Evolutionary conservation across 2,329 filamentous ascomycete species (phyloP).

Genomic region (Aspergillus aculeatus): DNA sequence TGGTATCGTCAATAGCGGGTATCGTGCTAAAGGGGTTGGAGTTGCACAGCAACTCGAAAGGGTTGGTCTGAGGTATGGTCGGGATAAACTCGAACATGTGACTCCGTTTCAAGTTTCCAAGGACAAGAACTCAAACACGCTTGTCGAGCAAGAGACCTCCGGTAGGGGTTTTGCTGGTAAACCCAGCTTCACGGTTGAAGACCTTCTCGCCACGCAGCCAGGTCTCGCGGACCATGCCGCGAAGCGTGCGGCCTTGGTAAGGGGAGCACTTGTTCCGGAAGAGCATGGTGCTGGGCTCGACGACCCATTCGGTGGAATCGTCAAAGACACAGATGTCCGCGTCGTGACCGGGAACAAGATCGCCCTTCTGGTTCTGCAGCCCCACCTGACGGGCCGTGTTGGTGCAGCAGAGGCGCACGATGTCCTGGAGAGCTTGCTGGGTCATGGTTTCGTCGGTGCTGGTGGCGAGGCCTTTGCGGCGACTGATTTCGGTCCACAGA

Average conservation of each 20-base stretch:
- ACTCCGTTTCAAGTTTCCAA: background rate
- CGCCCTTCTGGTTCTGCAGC: conserved; percentile 76
- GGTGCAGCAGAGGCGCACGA: conserved; percentile 79
- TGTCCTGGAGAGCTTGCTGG: conserved; percentile 65
- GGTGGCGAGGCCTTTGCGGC: conserved; percentile 52
- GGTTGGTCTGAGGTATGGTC: background rate
- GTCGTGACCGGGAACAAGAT: conserved; percentile 76
- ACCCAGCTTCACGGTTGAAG: conserved; percentile 63
- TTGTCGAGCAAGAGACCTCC: conserved; percentile 44
- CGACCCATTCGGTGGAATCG: conserved; percentile 73
- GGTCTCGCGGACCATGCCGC: conserved; percentile 77
- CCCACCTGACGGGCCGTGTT: conserved; percentile 90
- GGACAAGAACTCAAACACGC: conserved; percentile 28
- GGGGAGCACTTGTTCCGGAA: conserved; percentile 93
- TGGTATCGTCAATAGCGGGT: background rate
- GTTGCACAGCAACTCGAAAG: background rate
- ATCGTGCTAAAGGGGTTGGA: background rate
- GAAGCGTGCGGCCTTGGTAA: conserved; percentile 78
- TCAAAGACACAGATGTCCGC: conserved; percentile 93
- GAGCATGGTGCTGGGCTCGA: conserved; percentile 76
- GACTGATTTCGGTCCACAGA: conserved; percentile 73
- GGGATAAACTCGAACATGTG: background rate
- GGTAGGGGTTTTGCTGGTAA: conserved; percentile 34
- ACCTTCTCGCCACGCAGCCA: conserved; percentile 76
- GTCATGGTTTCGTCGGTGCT: conserved; percentile 40